These are phyloP conservation scores for Vigna nakashimae DNA, from an alignment of 306 rosid species.

Conservation along the genomic window DNA sequence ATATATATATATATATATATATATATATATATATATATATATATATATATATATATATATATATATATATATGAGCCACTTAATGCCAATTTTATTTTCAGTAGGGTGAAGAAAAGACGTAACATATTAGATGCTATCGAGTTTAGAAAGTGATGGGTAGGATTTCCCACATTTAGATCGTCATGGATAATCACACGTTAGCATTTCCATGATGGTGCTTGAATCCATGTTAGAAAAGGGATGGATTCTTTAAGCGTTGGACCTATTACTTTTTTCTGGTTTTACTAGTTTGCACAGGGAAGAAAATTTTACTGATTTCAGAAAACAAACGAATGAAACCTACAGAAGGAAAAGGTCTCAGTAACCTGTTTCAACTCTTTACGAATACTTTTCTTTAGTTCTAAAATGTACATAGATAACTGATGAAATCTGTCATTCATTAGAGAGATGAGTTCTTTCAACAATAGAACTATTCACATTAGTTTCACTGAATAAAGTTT, in stretches of 20 bases:
- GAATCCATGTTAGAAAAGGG: neutral
- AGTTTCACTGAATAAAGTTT: too few species aligned
- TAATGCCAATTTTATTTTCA: constrained; percentile 22
- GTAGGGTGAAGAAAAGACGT: constrained; percentile 20
- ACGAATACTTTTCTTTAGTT: neutral
- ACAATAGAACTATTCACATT: too few species aligned
- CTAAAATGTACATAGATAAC: neutral
- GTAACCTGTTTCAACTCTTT: neutral
- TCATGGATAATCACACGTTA: constrained; percentile 23
- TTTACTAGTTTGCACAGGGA: constrained; percentile 3
- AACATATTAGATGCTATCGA: neutral
- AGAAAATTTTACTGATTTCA: constrained; percentile 6
- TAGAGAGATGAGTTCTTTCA: too few species aligned
- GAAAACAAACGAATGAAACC: constrained; percentile 15
- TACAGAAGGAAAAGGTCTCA: neutral
- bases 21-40: neutral
- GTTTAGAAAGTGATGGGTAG: constrained; percentile 4
- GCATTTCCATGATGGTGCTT: neutral
- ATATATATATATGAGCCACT: neutral
- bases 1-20: neutral
- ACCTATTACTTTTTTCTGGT: neutral
- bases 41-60: neutral
- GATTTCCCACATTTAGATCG: constrained; percentile 1
- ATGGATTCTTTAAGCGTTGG: neutral
- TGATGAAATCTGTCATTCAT: neutral